Conservation (phyloP, 2,329 filamentous ascomycete genomes). For the Fonsecaea nubica region DNA sequence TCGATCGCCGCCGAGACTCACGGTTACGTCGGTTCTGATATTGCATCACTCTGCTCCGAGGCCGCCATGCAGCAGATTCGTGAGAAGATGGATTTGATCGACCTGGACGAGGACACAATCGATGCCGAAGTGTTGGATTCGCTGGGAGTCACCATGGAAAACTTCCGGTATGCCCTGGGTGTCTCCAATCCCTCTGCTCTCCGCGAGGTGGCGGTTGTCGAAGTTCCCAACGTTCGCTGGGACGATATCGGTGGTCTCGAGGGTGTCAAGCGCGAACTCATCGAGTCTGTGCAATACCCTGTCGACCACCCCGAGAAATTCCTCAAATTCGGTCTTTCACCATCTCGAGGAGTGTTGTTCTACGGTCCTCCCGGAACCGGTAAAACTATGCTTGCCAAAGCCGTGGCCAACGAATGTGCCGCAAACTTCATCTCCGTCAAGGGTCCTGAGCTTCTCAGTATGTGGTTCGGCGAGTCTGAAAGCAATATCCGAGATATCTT, state of each 20-base stretch:
- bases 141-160: slow-evolving; percentile 98
- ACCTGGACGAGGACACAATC: slow-evolving; percentile 98
- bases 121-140: slow-evolving; percentile 98
- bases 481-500: slow-evolving; percentile 99
- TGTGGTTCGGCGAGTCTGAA: slow-evolving; percentile 99
- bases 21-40: slow-evolving; percentile 98
- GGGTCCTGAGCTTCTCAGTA: slow-evolving; percentile 95
- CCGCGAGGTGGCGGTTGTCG: slow-evolving; percentile 97
- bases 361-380: slow-evolving; percentile 99
- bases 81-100: slow-evolving; percentile 99
- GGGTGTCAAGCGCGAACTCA: slow-evolving; percentile 98
- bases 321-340: slow-evolving; percentile 99
- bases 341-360: slow-evolving; percentile 97
- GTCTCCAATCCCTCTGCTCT: slow-evolving; percentile 98
- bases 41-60: slow-evolving; percentile 97
- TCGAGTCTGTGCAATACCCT: slow-evolving; percentile 98
- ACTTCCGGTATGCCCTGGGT: slow-evolving; percentile 98
- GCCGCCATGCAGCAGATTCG: slow-evolving; percentile 99
- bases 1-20: slow-evolving; percentile 97
- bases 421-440: slow-evolving; percentile 99
- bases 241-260: slow-evolving; percentile 99
- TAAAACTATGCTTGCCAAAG: slow-evolving; percentile 99
- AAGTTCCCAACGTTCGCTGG: slow-evolving; percentile 99
- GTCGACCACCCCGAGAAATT: slow-evolving; percentile 99
- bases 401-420: slow-evolving; percentile 97